phyloP scores from a whole-genome alignment of 805 yeast genomes.

The Saccharomycopsis sp. region DNA sequence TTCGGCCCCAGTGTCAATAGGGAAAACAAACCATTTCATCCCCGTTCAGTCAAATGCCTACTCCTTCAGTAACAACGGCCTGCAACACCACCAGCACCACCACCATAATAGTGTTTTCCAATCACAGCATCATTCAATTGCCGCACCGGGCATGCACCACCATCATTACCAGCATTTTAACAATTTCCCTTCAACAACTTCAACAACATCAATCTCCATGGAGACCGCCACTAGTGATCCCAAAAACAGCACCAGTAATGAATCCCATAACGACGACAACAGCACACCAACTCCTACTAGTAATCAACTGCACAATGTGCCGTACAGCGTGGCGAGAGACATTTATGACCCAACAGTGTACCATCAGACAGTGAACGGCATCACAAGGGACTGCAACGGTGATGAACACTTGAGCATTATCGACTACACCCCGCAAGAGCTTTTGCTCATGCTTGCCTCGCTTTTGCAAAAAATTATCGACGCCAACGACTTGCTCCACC shows the following conservation, averaged over 20 bases:
- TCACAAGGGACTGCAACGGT: constrained; percentile 14
- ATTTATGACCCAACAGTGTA: constrained; percentile 17
- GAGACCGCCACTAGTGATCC: constrained; percentile 29
- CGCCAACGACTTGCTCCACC: constrained; percentile 78
- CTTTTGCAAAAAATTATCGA: constrained; percentile 79
- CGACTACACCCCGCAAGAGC: constrained; percentile 70
- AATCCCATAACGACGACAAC: too few relatives aligned
- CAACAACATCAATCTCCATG: constrained; percentile 42
- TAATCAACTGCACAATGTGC: constrained; percentile 19
- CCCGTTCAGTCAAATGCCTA: constrained; percentile 17
- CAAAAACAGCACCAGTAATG: neutral
- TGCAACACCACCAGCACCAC: too few relatives aligned
- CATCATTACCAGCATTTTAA: too few relatives aligned
- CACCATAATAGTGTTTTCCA: too few relatives aligned
- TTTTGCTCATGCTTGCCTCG: constrained; percentile 78
- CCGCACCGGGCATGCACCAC: neutral
- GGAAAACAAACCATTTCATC: constrained; percentile 22
- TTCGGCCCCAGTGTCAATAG: constrained; percentile 25
- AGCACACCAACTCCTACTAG: too few relatives aligned
- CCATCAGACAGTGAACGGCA: constrained; percentile 22
- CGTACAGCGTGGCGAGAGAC: constrained; percentile 9
- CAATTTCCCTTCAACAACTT: constrained; percentile 36
- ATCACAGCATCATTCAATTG: constrained; percentile 11
- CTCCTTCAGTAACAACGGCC: constrained; percentile 3
- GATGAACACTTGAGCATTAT: constrained; percentile 66